Conservation (phyloP, 495 filamentous ascomycete species). For the Clohesyomyces aquaticus region DNA sequence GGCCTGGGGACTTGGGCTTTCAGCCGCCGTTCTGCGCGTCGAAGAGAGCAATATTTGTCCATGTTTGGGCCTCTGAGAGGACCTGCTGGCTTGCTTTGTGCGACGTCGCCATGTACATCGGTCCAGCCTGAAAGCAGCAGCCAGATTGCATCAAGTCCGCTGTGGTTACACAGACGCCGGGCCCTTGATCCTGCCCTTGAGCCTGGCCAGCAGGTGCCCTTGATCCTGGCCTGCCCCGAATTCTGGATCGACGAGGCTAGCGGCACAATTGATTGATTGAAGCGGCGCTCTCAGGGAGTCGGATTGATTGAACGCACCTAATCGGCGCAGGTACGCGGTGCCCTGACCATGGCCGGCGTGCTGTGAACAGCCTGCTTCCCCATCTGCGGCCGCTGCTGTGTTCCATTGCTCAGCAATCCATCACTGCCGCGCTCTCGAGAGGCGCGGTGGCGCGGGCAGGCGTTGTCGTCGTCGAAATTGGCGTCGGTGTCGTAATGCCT, state of each 20-base stretch:
- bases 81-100: slow-evolving; percentile 15
- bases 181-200: no score
- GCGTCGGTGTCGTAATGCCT: no score
- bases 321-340: slow-evolving; percentile 34
- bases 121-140: slow-evolving; percentile 34
- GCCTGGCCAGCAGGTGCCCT: no score
- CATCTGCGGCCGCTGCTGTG: background rate
- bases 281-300: slow-evolving; percentile 13
- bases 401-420: background rate
- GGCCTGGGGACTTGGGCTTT: slow-evolving; percentile 26
- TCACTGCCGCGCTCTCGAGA: background rate
- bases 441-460: background rate
- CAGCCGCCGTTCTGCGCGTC: slow-evolving; percentile 27
- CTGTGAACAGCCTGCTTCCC: slow-evolving; percentile 1
- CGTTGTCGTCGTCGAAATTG: slow-evolving; percentile 15
- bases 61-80: slow-evolving; percentile 19
- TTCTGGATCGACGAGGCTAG: slow-evolving; percentile 25
- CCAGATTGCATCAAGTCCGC: slow-evolving; percentile 12
- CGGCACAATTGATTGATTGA: slow-evolving; percentile 25
- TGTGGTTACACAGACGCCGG: background rate
- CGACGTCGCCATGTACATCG: slow-evolving; percentile 12
- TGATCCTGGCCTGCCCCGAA: slow-evolving; percentile 3
- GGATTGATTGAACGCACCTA: background rate
- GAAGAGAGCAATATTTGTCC: slow-evolving; percentile 14
- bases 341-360: background rate